Evolutionary conservation across 768 basidiomycete species (phyloP).

Genomic region (Tylopilus sp.): DNA sequence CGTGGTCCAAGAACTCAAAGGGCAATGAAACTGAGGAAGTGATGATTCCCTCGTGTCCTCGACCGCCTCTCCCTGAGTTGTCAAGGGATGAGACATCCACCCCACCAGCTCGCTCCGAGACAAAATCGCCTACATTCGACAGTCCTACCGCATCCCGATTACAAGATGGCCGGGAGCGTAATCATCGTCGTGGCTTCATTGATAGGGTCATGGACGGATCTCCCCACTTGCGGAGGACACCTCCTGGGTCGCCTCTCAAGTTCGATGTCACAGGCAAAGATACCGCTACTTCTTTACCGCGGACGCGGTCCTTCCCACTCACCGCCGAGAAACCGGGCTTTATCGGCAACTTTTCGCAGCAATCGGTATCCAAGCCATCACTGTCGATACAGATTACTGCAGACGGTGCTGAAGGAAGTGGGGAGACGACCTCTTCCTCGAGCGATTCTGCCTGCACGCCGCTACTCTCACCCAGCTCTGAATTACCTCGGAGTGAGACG

Average conservation of each 20-base stretch:
- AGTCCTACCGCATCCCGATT: slow-evolving; percentile 10
- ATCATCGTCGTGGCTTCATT: slow-evolving; percentile 60
- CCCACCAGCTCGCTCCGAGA: slow-evolving; percentile 8
- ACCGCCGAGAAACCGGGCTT: background rate
- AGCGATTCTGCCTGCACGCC: slow-evolving; percentile 43
- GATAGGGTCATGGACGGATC: slow-evolving; percentile 37
- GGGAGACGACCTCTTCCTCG: slow-evolving; percentile 48
- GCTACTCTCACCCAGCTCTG: slow-evolving; percentile 40
- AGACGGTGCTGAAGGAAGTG: slow-evolving; percentile 25
- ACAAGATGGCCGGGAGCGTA: slow-evolving; percentile 30
- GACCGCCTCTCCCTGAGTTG: slow-evolving; percentile 8
- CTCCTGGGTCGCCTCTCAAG: slow-evolving; percentile 44
- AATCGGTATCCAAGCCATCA: slow-evolving; percentile 1
- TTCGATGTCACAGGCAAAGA: slow-evolving; percentile 18
- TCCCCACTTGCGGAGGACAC: slow-evolving; percentile 41
- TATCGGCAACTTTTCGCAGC: slow-evolving; percentile 12
- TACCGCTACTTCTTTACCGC: slow-evolving; percentile 20
- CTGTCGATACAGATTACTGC: slow-evolving; percentile 12
- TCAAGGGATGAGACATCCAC: slow-evolving; percentile 14
- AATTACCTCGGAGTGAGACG: slow-evolving; percentile 28
- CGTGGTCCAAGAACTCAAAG: slow-evolving; percentile 32
- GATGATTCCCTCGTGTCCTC: background rate
- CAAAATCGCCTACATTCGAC: background rate
- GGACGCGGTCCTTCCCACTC: slow-evolving; percentile 39
- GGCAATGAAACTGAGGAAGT: background rate